Percentiles rank a stretch among this genome's conserved stretches.
phyloP scores from a whole-genome alignment of 2,329 filamentous ascomycete genomes.

The Fusarium sp. region DNA sequence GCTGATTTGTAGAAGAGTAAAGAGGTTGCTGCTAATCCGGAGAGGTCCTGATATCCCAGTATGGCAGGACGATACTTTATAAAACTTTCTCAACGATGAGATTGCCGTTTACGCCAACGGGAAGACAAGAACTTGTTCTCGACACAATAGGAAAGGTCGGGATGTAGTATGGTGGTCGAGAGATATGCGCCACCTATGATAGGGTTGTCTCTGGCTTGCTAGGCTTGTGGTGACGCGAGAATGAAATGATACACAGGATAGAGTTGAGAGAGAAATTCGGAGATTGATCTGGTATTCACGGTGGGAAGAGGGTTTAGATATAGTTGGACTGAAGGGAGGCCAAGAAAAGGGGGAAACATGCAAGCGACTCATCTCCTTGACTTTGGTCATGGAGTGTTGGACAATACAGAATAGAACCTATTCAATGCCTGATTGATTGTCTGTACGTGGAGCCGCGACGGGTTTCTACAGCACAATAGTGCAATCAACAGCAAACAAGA shows the following conservation, averaged over 20 bases:
- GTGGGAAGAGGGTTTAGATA: constrained; percentile 25
- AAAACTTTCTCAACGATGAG: constrained; percentile 14
- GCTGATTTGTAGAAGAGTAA: background rate
- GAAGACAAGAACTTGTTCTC: constrained; percentile 25
- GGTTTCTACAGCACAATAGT: constrained; percentile 15
- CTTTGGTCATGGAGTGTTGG: constrained; percentile 1
- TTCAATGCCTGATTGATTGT: constrained; percentile 32
- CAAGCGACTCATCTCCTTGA: background rate
- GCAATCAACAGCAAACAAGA: constrained; percentile 28
- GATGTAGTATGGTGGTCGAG: constrained; percentile 24
- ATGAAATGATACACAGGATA: constrained; percentile 9
- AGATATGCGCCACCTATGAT: constrained; percentile 37
- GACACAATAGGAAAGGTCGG: constrained; percentile 35
- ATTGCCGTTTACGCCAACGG: constrained; percentile 24
- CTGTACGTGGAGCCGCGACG: constrained; percentile 5
- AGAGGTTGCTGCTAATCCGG: background rate
- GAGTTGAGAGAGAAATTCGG: constrained; percentile 8
- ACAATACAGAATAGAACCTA: constrained; percentile 23
- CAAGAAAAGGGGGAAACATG: constrained; percentile 4
- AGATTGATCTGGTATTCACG: background rate
- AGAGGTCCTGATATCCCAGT: background rate
- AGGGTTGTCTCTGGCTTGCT: constrained; percentile 18
- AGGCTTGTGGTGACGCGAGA: constrained; percentile 11
- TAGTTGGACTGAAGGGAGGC: constrained; percentile 13
- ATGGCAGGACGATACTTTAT: constrained; percentile 27